These are phyloP conservation scores for Phaffomyces opuntiae DNA, from an alignment of 805 yeast species.

Conservation along the genomic window DNA sequence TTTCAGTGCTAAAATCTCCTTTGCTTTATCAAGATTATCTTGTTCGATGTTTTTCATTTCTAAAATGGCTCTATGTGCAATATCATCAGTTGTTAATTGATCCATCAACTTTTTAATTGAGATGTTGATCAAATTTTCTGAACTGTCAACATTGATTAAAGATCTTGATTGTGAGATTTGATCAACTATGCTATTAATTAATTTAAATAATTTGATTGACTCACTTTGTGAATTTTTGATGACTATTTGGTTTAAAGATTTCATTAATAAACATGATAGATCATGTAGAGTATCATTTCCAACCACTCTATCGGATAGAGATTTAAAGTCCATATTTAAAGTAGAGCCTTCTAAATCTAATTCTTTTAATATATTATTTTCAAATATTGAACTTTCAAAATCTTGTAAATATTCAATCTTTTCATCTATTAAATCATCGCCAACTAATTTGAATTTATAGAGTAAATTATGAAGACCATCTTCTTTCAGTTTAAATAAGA, in stretches of 20 bases:
- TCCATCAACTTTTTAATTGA: conserved; percentile 60
- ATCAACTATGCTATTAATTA: conserved; percentile 41
- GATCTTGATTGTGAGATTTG: conserved; percentile 33
- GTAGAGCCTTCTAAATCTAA: conserved; percentile 18
- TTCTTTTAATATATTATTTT: conserved; percentile 17
- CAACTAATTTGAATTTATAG: conserved; percentile 32
- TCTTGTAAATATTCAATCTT: conserved; percentile 18
- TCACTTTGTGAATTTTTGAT: conserved; percentile 38
- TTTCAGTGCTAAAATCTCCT: conserved; percentile 12
- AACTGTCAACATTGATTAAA: conserved; percentile 33
- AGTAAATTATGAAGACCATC: conserved; percentile 30
- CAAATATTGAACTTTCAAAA: conserved; percentile 9
- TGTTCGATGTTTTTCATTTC: conserved; percentile 41
- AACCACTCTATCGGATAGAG: conserved; percentile 24
- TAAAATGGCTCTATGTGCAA: conserved; percentile 55
- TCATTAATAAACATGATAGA: conserved; percentile 50
- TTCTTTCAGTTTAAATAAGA: conserved; percentile 27
- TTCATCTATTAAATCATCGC: conserved; percentile 28
- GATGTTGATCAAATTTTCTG: conserved; percentile 45
- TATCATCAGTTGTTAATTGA: conserved; percentile 66
- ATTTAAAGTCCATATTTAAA: conserved; percentile 9
- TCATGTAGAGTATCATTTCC: conserved; percentile 52
- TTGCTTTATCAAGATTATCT: conserved; percentile 34
- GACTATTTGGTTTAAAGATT: conserved; percentile 46
- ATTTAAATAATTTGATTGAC: conserved; percentile 40